phyloP scores from a whole-genome alignment of 129 eudicot species.

The Helichrysum umbraculigerum region DNA sequence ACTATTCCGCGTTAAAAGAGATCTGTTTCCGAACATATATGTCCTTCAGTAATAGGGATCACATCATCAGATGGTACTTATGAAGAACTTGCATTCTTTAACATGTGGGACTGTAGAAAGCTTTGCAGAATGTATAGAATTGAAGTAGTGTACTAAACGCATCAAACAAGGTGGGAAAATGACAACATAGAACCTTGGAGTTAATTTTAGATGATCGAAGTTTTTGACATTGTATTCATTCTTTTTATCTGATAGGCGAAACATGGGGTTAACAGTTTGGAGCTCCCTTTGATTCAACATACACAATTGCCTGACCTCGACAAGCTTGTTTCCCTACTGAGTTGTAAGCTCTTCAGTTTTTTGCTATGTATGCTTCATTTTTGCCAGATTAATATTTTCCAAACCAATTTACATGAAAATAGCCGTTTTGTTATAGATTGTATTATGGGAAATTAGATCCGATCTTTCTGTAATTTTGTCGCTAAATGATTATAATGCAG shows the following conservation, averaged over 20 bases:
- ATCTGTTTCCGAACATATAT: too few relatives aligned
- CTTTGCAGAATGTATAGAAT: constrained; percentile 2
- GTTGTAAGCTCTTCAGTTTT: constrained; percentile 43
- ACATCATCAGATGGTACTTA: too few relatives aligned
- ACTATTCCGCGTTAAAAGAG: too few relatives aligned
- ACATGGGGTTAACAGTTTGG: constrained; percentile 72
- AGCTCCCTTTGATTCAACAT: constrained; percentile 92
- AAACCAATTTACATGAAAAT: background rate
- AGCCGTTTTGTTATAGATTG: background rate
- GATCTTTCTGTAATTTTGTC: background rate
- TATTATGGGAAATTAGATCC: background rate
- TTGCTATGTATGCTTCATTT: constrained; percentile 4
- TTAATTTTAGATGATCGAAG: background rate
- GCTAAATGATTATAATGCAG: background rate
- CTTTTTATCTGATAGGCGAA: constrained; percentile 47
- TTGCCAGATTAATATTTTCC: background rate
- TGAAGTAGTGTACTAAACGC: constrained; percentile 5
- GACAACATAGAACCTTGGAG: constrained; percentile 6
- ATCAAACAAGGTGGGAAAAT: constrained; percentile 15
- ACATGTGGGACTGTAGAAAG: constrained; percentile 9
- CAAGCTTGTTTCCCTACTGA: constrained; percentile 55
- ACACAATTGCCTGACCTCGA: constrained; percentile 60
- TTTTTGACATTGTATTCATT: constrained; percentile 23
- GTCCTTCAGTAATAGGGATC: too few relatives aligned
- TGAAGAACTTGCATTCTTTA: too few relatives aligned